These are phyloP conservation scores for Ceratocystis smalleyi DNA, from an alignment of 2,329 filamentous ascomycete species.

Conservation along the genomic window DNA sequence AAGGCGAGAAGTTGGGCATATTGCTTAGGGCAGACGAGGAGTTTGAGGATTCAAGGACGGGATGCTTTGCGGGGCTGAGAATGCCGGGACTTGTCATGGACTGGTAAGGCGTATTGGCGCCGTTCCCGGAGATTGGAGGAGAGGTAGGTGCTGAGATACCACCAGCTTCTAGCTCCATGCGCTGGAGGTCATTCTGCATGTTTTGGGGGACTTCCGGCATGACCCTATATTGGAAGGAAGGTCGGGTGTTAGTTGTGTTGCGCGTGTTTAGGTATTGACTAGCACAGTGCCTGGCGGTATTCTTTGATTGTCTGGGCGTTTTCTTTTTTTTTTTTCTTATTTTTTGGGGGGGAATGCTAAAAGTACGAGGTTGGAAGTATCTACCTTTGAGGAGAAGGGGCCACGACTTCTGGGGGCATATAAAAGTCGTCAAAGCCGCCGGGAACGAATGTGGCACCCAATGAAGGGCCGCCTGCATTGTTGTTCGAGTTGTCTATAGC, in stretches of 20 bases:
- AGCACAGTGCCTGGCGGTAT: background rate
- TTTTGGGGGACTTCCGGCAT: constrained; percentile 93
- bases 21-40: constrained; percentile 22
- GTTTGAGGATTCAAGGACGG: constrained; percentile 7
- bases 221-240: constrained; percentile 39
- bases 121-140: constrained; percentile 21
- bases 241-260: constrained; percentile 10
- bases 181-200: constrained; percentile 86
- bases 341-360: background rate
- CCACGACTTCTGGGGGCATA: constrained; percentile 41
- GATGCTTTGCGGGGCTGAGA: constrained; percentile 14
- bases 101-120: constrained; percentile 23
- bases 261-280: background rate
- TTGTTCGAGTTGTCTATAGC: constrained; percentile 8
- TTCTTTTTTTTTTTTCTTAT: too few species aligned
- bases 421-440: constrained; percentile 44
- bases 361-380: constrained; percentile 20
- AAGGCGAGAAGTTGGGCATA: constrained; percentile 73
- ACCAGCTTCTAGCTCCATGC: constrained; percentile 68
- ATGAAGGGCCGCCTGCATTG: constrained; percentile 15
- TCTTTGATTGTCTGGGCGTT: background rate
- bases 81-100: constrained; percentile 24
- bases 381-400: constrained; percentile 42
- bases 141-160: constrained; percentile 27
- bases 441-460: constrained; percentile 44